phyloP scores from a whole-genome alignment of 192 early-diverging fungal species.

The Coemansia sp. region DNA sequence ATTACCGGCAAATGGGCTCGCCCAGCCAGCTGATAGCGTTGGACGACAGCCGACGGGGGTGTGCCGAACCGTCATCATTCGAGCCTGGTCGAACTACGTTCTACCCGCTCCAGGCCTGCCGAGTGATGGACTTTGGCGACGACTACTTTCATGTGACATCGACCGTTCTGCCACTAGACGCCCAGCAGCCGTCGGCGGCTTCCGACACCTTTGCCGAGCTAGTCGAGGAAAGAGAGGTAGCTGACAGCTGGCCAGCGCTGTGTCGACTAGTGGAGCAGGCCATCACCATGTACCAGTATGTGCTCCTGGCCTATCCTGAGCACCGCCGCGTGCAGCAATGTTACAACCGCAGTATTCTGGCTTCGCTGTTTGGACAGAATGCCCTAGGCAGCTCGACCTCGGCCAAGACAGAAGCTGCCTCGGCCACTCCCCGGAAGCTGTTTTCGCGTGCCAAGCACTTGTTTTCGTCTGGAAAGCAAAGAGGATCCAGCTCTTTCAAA shows the following conservation, averaged over 20 bases:
- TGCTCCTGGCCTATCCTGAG: slow-evolving; percentile 52
- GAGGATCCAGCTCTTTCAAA: slow-evolving; percentile 15
- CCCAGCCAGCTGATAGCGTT: slow-evolving; percentile 11
- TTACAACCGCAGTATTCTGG: slow-evolving; percentile 59
- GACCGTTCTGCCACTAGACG: slow-evolving; percentile 42
- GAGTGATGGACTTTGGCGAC: slow-evolving; percentile 49
- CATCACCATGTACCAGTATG: slow-evolving; percentile 52
- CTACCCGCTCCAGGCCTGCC: slow-evolving; percentile 52
- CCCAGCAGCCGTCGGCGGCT: slow-evolving; percentile 15
- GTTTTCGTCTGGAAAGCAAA: slow-evolving; percentile 46
- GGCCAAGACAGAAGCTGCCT: slow-evolving; percentile 43
- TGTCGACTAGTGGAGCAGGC: slow-evolving; percentile 56
- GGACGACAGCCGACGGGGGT: not conserved
- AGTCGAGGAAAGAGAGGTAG: slow-evolving; percentile 50
- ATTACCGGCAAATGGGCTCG: slow-evolving; percentile 41
- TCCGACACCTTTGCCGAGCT: slow-evolving; percentile 53
- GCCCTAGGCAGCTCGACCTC: slow-evolving; percentile 51
- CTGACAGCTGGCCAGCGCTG: slow-evolving; percentile 51
- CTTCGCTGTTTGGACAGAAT: slow-evolving; percentile 56
- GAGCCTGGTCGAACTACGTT: slow-evolving; percentile 13
- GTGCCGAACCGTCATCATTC: not conserved
- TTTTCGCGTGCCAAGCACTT: slow-evolving; percentile 54
- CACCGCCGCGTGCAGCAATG: slow-evolving; percentile 58
- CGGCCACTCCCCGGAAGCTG: slow-evolving; percentile 53
- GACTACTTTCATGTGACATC: slow-evolving; percentile 53